Evolutionary conservation across 805 yeast genomes (phyloP).

Genomic region (Lachancea fermentati): DNA sequence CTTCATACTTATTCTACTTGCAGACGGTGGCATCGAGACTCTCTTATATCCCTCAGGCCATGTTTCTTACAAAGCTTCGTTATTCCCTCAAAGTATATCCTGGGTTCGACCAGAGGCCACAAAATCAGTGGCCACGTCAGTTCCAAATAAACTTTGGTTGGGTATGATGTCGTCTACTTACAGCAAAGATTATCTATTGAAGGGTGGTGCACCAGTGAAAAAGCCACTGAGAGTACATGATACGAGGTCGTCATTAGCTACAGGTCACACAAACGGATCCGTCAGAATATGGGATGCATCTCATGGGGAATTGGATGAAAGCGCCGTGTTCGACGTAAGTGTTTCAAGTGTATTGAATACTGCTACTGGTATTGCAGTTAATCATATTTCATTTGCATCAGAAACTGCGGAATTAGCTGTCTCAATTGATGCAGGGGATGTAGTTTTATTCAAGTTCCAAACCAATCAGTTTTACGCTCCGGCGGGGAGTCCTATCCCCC

Average conservation of each 20-base stretch:
- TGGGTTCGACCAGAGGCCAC: slow-evolving; percentile 74
- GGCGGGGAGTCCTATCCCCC: slow-evolving; percentile 7
- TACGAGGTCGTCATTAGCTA: slow-evolving; percentile 55
- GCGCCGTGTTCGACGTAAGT: slow-evolving; percentile 54
- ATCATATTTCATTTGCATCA: slow-evolving; percentile 66
- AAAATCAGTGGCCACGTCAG: slow-evolving; percentile 46
- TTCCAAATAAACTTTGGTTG: slow-evolving; percentile 65
- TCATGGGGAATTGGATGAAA: slow-evolving; percentile 60
- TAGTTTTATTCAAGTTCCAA: slow-evolving; percentile 68
- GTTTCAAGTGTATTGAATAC: slow-evolving; percentile 45
- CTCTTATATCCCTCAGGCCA: slow-evolving; percentile 53
- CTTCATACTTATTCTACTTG: slow-evolving; percentile 51
- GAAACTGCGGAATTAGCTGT: slow-evolving; percentile 72
- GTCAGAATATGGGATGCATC: slow-evolving; percentile 82
- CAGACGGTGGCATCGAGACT: slow-evolving; percentile 61
- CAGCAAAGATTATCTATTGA: slow-evolving; percentile 43
- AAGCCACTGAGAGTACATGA: slow-evolving; percentile 44
- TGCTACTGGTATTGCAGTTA: slow-evolving; percentile 42
- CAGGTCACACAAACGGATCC: slow-evolving; percentile 85
- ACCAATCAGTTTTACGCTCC: slow-evolving; percentile 43
- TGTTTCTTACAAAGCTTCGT: slow-evolving; percentile 44
- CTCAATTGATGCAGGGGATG: slow-evolving; percentile 64
- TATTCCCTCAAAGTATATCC: slow-evolving; percentile 77
- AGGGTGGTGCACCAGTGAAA: slow-evolving; percentile 74
- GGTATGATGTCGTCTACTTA: slow-evolving; percentile 62